Base-by-base conservation (phyloP, 345 rosid species). In the Camelina neglecta region DNA sequence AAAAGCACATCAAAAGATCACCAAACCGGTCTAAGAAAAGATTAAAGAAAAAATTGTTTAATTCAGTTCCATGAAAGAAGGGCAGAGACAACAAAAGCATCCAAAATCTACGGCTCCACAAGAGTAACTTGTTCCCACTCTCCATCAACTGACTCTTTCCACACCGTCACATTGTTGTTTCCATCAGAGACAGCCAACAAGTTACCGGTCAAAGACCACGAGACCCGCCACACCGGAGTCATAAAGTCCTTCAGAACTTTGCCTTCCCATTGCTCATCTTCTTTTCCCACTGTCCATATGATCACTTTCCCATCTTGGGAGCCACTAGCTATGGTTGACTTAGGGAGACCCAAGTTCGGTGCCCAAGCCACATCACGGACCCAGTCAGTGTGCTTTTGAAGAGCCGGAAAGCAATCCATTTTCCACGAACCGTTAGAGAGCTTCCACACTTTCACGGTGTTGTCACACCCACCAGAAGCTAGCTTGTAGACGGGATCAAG, bases 321-420 rank as follows among this genome's bases (percentile, higher is more conserved):
- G 23, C 83, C 85, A 64, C 92, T 88, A 8, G 90, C 92, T 57
- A 88, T 83, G 50, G 90, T 88, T 9, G 90, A 88, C 67, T 88
- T 88, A 1, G 87, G 88, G 49, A 87, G 88, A 42, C 92, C 92
- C 82, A 88, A 81, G 83, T 83, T 88, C 5, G 90, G 92, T 70
- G 92, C 92, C 92, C 92, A 88, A 18, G 90, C 90, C 60, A 88
- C 92, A 49, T 86, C 92, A 21, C 90, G 80, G 21, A 88, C 90
- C 92, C 92, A 88, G 51, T 86, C 88, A 54, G 77, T 81, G 64
- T 88, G 92, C 84, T 60, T 88, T 56, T 83, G 83, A 72, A 86
- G 89, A 59, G 91, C 84, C 8, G 88, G 90, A 57, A 65, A 81
- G 76, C 90, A 88, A 73, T 88, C 92, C 87, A 88, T 80, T 61